phyloP scores from a whole-genome alignment of 1,284 basidiomycete species.

The Microbotryum silenes-acaulis region DNA sequence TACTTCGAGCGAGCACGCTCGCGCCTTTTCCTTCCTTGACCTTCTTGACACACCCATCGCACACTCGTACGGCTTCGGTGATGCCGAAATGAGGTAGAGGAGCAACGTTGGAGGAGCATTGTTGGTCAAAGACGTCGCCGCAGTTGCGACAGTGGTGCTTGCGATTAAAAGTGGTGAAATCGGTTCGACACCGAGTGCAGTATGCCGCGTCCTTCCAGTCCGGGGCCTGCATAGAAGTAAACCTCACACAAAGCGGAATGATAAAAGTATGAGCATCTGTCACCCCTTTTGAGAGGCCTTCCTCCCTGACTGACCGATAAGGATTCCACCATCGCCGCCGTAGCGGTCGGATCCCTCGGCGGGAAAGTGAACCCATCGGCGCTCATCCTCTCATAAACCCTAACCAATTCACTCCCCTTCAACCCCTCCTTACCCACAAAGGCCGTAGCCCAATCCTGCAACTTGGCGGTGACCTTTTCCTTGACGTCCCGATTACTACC shows the following conservation, averaged over 20 bases:
- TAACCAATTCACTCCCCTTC: slow-evolving; percentile 55
- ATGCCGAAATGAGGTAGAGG: slow-evolving; percentile 91
- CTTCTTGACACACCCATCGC: slow-evolving; percentile 79
- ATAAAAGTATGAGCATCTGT: background rate
- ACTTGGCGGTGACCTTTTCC: slow-evolving; percentile 63
- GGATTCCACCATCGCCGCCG: slow-evolving; percentile 76
- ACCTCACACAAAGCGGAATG: no score
- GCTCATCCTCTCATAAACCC: slow-evolving; percentile 69
- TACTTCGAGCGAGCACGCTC: slow-evolving; percentile 8
- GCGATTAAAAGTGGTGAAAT: slow-evolving; percentile 91
- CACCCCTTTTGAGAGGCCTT: slow-evolving; percentile 7
- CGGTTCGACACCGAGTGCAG: slow-evolving; percentile 82
- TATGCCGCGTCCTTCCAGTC: slow-evolving; percentile 96
- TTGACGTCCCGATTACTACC: slow-evolving; percentile 72
- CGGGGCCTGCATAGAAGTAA: slow-evolving; percentile 48
- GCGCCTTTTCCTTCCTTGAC: slow-evolving; percentile 42
- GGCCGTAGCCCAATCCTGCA: slow-evolving; percentile 89
- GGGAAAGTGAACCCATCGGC: slow-evolving; percentile 75
- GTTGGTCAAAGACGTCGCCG: slow-evolving; percentile 91
- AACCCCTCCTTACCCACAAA: slow-evolving; percentile 73
- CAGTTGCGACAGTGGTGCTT: slow-evolving; percentile 99
- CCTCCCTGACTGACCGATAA: slow-evolving; percentile 46
- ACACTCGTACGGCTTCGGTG: slow-evolving; percentile 85
- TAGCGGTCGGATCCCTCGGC: slow-evolving; percentile 61
- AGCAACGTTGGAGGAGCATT: slow-evolving; percentile 79